These are phyloP conservation scores for Daedaleopsis sinensis DNA, from an alignment of 768 basidiomycete genomes.

Conservation along the genomic window DNA sequence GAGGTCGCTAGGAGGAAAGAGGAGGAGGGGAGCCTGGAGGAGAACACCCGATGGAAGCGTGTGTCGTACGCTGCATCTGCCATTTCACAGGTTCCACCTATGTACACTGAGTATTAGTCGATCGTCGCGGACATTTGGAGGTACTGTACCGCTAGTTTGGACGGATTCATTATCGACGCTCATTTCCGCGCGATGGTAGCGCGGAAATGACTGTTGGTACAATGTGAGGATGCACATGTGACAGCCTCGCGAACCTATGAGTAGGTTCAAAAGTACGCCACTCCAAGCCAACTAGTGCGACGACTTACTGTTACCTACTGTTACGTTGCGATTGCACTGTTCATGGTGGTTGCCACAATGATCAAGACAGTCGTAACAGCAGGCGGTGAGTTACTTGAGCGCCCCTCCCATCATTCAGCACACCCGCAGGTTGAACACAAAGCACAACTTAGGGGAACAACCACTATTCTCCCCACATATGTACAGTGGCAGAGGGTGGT, in stretches of 20 bases:
- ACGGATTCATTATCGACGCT: not conserved
- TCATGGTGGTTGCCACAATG: no score
- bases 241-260: no score
- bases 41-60: not conserved
- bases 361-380: not conserved
- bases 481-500: conserved; percentile 17
- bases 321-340: no score
- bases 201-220: no score
- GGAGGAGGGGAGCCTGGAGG: not conserved
- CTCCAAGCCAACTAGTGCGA: no score
- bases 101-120: conserved; percentile 5
- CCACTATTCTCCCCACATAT: not conserved
- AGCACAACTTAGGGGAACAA: not conserved
- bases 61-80: conserved; percentile 1
- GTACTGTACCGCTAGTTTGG: not conserved
- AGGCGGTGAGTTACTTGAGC: not conserved
- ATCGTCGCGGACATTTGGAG: not conserved
- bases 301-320: no score
- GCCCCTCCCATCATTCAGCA: not conserved
- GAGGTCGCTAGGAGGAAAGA: not conserved
- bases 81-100: conserved; percentile 13
- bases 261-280: no score
- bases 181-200: not conserved
- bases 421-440: conserved; percentile 15
- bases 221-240: no score